Evolutionary conservation across 2,329 filamentous ascomycete genomes (phyloP).

Genomic region (Blumeriella jaapii): DNA sequence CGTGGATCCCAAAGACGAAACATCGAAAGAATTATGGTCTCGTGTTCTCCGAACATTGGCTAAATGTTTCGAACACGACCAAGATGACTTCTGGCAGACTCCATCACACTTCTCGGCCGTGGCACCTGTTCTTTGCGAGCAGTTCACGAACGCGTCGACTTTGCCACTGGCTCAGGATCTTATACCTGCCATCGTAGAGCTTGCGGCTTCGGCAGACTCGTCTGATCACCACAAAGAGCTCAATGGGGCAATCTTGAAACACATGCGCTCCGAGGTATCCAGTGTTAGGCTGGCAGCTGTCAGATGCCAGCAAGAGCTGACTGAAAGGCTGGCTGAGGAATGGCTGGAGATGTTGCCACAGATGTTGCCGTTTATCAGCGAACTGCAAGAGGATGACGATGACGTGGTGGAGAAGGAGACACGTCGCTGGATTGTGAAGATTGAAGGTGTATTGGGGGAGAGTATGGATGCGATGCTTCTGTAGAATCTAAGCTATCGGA

Average conservation of each 20-base stretch:
- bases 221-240: constrained; percentile 85
- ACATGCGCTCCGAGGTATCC: constrained; percentile 61
- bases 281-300: constrained; percentile 72
- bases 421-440: constrained; percentile 77
- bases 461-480: constrained; percentile 86
- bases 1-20: constrained; percentile 33
- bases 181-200: constrained; percentile 65
- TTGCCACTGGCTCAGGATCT: constrained; percentile 40
- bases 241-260: constrained; percentile 66
- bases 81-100: constrained; percentile 92
- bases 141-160: constrained; percentile 42
- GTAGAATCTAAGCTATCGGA: constrained; percentile 32
- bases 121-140: constrained; percentile 54
- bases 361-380: constrained; percentile 93
- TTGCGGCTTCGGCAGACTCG: constrained; percentile 71
- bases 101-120: constrained; percentile 75
- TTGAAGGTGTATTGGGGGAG: constrained; percentile 83
- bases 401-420: constrained; percentile 86
- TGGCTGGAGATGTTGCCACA: constrained; percentile 87
- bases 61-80: constrained; percentile 75
- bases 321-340: constrained; percentile 75
- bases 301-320: constrained; percentile 68
- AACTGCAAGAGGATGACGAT: constrained; percentile 92
- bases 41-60: constrained; percentile 60
- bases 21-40: constrained; percentile 51